Base-by-base conservation (phyloP, 352 stramenopile genomes). In the Globisporangium polare region DNA sequence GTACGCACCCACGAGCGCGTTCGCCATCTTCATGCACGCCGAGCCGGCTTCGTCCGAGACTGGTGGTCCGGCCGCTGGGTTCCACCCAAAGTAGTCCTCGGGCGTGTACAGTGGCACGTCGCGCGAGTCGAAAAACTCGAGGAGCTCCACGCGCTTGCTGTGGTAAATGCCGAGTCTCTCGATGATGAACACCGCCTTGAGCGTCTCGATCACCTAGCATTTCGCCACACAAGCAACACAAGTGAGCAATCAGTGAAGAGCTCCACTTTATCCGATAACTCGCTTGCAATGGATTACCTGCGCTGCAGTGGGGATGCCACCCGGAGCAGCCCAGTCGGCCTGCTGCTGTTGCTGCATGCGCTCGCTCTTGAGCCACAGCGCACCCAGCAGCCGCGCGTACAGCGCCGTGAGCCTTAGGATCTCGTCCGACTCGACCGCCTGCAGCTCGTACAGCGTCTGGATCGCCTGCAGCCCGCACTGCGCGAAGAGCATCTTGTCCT, bases 41-140 rank as follows among this genome's bases (percentile, higher is more conserved):
- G 82, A 91, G 8, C 47, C 60, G 18, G 72, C 64, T 17, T 75
- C 67, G 33, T 75, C 74, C 12, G 83, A 77, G 6, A 51, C 41
- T 0, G 74, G 68, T 22, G 73, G 62, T 1, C 68, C 65, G 5
- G 74, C 65, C 20, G 66, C 65, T n/a, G 87, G 87, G 42, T 96
- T 76, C 88, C 88, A 97, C 1, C 90, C 87, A 24, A 96, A 74
- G 51, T 91, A 88, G 26, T 95, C 76, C 75, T 62, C 69, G 12
- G 73, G 63, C 3, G 66, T 68, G 65, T 86, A 93, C n/a, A 88
- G 63, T 29, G 74, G 56, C 29, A 80, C 63, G 12, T 65, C 58
- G 24, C 69, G 77, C 15, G 26, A 39, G 27, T 83, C 73, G 17
- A 94, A 76, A 41, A 92, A 87, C 13, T 79, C 71, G 8, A 89